phyloP scores from a whole-genome alignment of 345 rosid species.

The Brassica nigra region DNA sequence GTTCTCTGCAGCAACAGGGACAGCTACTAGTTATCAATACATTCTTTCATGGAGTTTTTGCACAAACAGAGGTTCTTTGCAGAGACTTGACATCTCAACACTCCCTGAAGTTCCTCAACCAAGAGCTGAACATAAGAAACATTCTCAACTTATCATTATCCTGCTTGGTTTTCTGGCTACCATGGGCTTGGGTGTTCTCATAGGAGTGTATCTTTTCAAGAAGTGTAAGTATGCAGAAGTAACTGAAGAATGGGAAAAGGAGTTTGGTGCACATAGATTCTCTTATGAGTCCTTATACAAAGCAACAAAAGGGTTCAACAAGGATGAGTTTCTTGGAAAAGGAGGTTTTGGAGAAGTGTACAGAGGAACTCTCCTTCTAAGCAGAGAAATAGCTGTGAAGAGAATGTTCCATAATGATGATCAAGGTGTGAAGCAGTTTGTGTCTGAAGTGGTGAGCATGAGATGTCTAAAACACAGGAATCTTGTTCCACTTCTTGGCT shows the following conservation, averaged over 20 bases:
- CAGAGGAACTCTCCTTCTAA: constrained; percentile 46
- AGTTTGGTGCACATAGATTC: constrained; percentile 55
- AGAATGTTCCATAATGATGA: constrained; percentile 49
- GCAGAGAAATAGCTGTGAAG: constrained; percentile 55
- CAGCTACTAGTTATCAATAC: constrained; percentile 44
- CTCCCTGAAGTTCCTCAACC: constrained; percentile 58
- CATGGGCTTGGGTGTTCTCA: constrained; percentile 9
- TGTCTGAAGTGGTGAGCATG: constrained; percentile 47
- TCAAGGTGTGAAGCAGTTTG: constrained; percentile 55
- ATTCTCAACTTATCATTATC: constrained; percentile 13
- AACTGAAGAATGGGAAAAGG: constrained; percentile 63
- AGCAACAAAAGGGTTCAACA: constrained; percentile 63
- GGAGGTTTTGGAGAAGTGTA: constrained; percentile 73
- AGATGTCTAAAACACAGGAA: constrained; percentile 51
- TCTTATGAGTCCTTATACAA: constrained; percentile 51
- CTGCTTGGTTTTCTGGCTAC: constrained; percentile 25
- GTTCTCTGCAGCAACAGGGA: constrained; percentile 59
- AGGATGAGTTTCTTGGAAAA: constrained; percentile 47
- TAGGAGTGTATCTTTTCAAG: constrained; percentile 21
- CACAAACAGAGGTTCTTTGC: constrained; percentile 42
- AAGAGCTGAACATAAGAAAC: constrained; percentile 1
- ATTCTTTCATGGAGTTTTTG: constrained; percentile 66
- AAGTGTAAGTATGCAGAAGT: constrained; percentile 53
- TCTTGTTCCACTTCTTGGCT: constrained; percentile 53
- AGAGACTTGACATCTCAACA: constrained; percentile 43